Conservation (phyloP, 495 filamentous ascomycete species). For the Tuber microsphaerosporum region DNA sequence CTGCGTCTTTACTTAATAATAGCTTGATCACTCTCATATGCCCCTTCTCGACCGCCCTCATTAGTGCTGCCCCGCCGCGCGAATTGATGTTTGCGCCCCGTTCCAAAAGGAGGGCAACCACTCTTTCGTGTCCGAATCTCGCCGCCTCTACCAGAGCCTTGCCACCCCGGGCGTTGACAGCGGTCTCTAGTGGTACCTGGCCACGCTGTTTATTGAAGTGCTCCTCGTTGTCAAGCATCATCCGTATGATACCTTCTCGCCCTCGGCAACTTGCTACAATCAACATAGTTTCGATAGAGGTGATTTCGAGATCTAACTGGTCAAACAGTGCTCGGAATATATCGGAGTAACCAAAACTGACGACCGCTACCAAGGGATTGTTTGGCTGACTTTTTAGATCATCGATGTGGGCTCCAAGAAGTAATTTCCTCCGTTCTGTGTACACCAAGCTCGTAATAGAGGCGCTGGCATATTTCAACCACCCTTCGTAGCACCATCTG, state of each 20-base stretch:
- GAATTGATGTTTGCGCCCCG: slow-evolving; percentile 10
- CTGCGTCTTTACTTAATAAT: slow-evolving; percentile 9
- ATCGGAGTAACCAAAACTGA: background rate
- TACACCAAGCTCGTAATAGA: background rate
- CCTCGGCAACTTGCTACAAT: background rate
- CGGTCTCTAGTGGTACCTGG: background rate
- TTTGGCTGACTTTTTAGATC: background rate
- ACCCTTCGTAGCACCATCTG: background rate
- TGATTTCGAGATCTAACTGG: background rate
- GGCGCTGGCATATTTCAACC: background rate
- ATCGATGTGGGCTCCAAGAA: slow-evolving; percentile 2
- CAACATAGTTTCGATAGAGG: background rate
- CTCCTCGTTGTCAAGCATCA: slow-evolving; percentile 1
- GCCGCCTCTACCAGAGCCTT: slow-evolving; percentile 8
- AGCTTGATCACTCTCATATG: background rate
- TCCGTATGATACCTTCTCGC: background rate
- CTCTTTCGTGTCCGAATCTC: background rate
- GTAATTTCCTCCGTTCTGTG: rapidly evolving
- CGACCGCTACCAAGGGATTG: background rate
- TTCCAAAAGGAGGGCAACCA: slow-evolving; percentile 11
- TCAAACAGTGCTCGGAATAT: background rate
- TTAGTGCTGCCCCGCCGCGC: slow-evolving; percentile 1
- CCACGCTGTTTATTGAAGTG: background rate
- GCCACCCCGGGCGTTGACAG: background rate
- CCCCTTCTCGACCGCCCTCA: background rate